Evolutionary conservation across 306 rosid genomes (phyloP).

Genomic region (Trichosanthes truncata): DNA sequence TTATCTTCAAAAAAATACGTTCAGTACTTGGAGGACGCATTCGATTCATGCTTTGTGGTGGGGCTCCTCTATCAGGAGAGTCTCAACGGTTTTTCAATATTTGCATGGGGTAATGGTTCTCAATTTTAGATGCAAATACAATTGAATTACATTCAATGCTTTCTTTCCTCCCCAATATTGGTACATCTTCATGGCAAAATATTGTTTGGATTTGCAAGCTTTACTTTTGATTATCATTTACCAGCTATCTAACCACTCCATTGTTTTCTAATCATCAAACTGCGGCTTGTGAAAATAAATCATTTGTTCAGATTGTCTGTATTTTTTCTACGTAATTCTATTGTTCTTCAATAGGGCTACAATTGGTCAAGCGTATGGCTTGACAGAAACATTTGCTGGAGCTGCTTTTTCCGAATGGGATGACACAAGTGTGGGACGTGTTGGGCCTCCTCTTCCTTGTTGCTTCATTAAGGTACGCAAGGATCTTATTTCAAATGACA

Average conservation of each 20-base stretch:
- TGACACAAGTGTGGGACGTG: conserved; percentile 80
- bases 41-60: conserved; percentile 77
- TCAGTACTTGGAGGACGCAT: conserved; percentile 57
- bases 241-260: not conserved
- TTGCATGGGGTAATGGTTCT: conserved; percentile 71
- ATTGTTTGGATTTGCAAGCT: not conserved
- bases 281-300: not conserved
- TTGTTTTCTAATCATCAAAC: not conserved
- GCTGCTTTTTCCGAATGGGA: conserved; percentile 82
- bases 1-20: conserved; percentile 55
- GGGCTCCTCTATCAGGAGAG: conserved; percentile 86
- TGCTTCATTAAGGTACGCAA: conserved; percentile 52
- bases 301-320: not conserved
- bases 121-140: conserved; percentile 2
- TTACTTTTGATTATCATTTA: not conserved
- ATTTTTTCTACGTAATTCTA: not conserved
- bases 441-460: conserved; percentile 95
- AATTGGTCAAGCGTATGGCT: conserved; percentile 91
- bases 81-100: conserved; percentile 76
- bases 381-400: conserved; percentile 98
- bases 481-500: conserved; percentile 9
- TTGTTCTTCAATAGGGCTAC: conserved; percentile 53
- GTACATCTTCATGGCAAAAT: not conserved
- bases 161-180: not conserved
- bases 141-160: not conserved